Evolutionary conservation across 2,329 filamentous ascomycete genomes (phyloP).

Genomic region (Epichloe uncinata): DNA sequence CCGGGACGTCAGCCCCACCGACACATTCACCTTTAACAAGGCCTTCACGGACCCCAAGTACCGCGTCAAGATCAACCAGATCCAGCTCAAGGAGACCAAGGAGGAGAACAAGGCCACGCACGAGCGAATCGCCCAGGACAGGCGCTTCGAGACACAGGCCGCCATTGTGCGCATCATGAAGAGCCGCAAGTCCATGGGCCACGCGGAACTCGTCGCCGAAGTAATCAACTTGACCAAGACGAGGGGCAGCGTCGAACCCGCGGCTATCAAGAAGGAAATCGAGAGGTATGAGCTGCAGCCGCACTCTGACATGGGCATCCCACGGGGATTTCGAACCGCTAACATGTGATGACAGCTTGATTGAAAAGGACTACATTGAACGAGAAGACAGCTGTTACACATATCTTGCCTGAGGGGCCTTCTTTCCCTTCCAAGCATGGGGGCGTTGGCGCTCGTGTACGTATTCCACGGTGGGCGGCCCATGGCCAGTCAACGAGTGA

Average conservation of each 20-base stretch:
- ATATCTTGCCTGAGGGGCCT: conserved; percentile 48
- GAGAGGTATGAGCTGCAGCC: conserved; percentile 57
- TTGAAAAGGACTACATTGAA: conserved; percentile 90
- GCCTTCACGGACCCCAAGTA: conserved; percentile 69
- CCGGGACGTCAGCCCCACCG: conserved; percentile 61
- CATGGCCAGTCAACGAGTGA: too few species aligned
- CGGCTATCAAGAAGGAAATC: conserved; percentile 93
- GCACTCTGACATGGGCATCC: too few species aligned
- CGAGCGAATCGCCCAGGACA: conserved; percentile 74
- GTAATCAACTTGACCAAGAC: conserved; percentile 84
- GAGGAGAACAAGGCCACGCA: conserved; percentile 93
- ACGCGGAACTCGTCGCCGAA: conserved; percentile 78
- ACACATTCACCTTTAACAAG: conserved; percentile 75
- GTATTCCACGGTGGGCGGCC: too few species aligned
- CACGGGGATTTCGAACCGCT: neutral
- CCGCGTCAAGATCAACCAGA: conserved; percentile 96
- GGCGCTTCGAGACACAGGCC: conserved; percentile 93
- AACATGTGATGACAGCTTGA: conserved; percentile 41
- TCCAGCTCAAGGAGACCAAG: conserved; percentile 90
- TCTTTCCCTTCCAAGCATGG: too few species aligned
- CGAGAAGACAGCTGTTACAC: conserved; percentile 57
- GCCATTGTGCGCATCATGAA: conserved; percentile 98
- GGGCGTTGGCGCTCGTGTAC: too few species aligned
- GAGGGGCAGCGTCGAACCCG: conserved; percentile 76
- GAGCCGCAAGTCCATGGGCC: conserved; percentile 73